phyloP scores from a whole-genome alignment of 2,329 filamentous ascomycete genomes.

The Xylariaceae sp. region DNA sequence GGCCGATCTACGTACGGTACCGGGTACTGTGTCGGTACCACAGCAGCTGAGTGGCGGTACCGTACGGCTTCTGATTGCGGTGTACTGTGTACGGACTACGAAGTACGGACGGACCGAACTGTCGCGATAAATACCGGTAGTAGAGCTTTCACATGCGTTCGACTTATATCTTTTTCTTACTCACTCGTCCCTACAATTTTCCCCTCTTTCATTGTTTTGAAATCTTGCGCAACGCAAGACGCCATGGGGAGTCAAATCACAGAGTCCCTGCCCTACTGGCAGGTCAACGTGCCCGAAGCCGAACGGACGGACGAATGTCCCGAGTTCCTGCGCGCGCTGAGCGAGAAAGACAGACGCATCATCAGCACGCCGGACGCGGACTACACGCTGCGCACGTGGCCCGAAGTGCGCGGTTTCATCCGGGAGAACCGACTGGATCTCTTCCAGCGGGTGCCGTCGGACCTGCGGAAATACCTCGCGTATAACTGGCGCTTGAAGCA shows the following conservation, averaged over 20 bases:
- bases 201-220: too few species aligned
- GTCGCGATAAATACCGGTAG: too few species aligned
- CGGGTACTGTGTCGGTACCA: too few species aligned
- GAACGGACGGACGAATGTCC: slow-evolving; percentile 65
- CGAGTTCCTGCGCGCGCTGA: slow-evolving; percentile 58
- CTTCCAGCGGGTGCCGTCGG: slow-evolving; percentile 72
- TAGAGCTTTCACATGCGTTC: too few species aligned
- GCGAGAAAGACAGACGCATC: slow-evolving; percentile 63
- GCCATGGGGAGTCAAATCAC: slow-evolving; percentile 34
- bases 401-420: slow-evolving; percentile 59
- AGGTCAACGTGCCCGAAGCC: slow-evolving; percentile 65
- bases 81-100: too few species aligned
- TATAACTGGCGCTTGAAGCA: slow-evolving; percentile 60
- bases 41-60: too few species aligned
- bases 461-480: slow-evolving; percentile 71
- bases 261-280: slow-evolving; percentile 62
- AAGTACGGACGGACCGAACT: too few species aligned
- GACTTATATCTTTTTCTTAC: too few species aligned
- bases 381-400: slow-evolving; percentile 63
- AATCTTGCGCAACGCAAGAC: too few species aligned
- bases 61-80: too few species aligned
- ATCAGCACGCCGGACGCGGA: slow-evolving; percentile 64
- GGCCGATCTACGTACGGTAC: too few species aligned
- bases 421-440: slow-evolving; percentile 61
- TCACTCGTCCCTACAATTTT: too few species aligned